Evolutionary conservation across 2,329 filamentous ascomycete genomes (phyloP), one percentile per base, ranked within the genome.

Genomic region (Aspergillus viridinutans): DNA sequence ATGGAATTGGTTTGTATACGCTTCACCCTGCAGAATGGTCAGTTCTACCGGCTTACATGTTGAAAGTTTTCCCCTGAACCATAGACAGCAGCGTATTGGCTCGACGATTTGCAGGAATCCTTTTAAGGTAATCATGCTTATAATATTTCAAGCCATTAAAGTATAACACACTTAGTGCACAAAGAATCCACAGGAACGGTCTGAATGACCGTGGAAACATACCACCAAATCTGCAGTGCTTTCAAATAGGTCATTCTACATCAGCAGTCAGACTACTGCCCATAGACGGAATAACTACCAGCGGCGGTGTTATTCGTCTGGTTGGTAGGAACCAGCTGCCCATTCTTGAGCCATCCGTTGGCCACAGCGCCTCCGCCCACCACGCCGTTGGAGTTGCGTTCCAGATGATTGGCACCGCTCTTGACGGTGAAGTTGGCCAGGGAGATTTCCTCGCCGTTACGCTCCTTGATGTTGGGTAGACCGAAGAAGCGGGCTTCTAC

Each of bases 401-500:
- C 68, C 49, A 90, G 67, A 59, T 75, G 80, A 63, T 89, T 90
- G 56, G 79, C 85, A 0, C 85, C 86, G 26, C 72, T 79, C 58
- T 80, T 69, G 8, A 90, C 85, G 0, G 86, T 88, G 67, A 90
- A 90, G 68, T 88, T 89, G 1, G 86, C 87, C 21, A 90, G 71
- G 1, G 82, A 79, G 47, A 90, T 80, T 67, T 90, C 88, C 69
- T 83, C 83, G 0, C 80, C 75, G 64, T 88, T 89, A 47, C 84
- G 77, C 4, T 74, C 80, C 25, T 81, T 74, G 4, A 88, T 77
- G 1, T 81, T 85, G 0, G 86, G 86, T 66, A 82, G 66, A 43
- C 85, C 88, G 63, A 85, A 91, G 73, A 81, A 91, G 12, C 78
- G 77, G 0, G 87, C 87, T n/a, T 82, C 76, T 2, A 88, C 78